These are phyloP conservation scores for Aurifilum marmelostoma DNA, from an alignment of 2,329 filamentous ascomycete genomes.

Conservation along the genomic window DNA sequence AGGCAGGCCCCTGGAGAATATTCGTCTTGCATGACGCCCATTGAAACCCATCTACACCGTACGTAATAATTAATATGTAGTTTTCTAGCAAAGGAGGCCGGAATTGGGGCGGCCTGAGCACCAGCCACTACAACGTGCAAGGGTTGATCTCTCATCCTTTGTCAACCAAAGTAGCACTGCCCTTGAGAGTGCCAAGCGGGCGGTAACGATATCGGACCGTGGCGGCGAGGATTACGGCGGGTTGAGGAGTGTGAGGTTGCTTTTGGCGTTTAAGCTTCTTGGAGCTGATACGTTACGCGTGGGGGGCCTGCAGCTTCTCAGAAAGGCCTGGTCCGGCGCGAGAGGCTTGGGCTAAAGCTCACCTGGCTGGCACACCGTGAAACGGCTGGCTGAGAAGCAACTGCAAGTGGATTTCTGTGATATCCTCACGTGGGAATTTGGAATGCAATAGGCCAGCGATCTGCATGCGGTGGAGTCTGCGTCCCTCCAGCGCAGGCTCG, in stretches of 20 bases:
- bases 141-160: background rate
- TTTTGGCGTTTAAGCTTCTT: slow-evolving; percentile 5
- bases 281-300: background rate
- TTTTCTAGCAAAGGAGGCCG: background rate
- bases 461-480: background rate
- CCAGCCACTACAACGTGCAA: background rate
- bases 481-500: background rate
- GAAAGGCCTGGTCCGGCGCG: background rate
- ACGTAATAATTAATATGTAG: background rate
- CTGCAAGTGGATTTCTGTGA: background rate
- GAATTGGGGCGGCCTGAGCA: background rate
- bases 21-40: no score
- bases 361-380: slow-evolving; percentile 1
- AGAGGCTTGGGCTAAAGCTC: slow-evolving; percentile 10
- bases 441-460: slow-evolving; percentile 6
- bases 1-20: no score
- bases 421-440: background rate
- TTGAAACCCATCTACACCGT: background rate
- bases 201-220: background rate
- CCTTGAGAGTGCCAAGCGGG: no score
- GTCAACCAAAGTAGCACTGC: background rate
- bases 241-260: background rate
- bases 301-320: background rate
- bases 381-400: slow-evolving; percentile 15
- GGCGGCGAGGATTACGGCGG: background rate